Evolutionary conservation across 1,284 basidiomycete genomes (phyloP).

Genomic region (Pseudozyma hubeiensis): DNA sequence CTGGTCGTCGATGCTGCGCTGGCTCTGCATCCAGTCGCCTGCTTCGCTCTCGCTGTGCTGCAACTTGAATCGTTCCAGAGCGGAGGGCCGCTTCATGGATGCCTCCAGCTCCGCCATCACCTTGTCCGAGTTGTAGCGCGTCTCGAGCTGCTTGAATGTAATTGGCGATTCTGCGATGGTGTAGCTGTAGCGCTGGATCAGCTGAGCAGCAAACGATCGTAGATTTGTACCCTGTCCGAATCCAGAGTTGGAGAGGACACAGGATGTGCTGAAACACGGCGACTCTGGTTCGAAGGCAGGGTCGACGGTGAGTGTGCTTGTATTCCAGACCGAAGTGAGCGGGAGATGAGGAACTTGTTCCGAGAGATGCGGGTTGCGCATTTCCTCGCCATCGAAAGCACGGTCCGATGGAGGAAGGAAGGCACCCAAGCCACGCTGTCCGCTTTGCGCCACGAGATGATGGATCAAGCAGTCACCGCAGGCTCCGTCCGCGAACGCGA

Average conservation of each 20-base stretch:
- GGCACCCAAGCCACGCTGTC: constrained; percentile 32
- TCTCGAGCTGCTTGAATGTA: constrained; percentile 37
- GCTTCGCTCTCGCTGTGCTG: constrained; percentile 5
- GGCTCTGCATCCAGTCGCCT: constrained; percentile 17
- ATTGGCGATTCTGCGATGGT: constrained; percentile 36
- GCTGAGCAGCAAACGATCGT: constrained; percentile 25
- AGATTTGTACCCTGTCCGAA: constrained; percentile 9
- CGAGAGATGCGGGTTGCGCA: neutral
- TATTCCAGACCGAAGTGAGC: constrained; percentile 28
- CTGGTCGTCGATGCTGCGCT: constrained; percentile 7
- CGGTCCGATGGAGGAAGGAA: constrained; percentile 37
- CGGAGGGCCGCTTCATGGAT: constrained; percentile 1
- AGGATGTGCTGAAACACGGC: constrained; percentile 28
- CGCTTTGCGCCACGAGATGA: constrained; percentile 35
- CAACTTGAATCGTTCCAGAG: constrained; percentile 9
- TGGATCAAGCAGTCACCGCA: constrained; percentile 57
- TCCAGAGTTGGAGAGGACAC: constrained; percentile 32
- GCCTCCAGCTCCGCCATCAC: constrained; percentile 10
- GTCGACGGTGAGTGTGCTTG: constrained; percentile 1
- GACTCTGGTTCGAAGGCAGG: constrained; percentile 12
- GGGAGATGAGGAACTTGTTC: constrained; percentile 34
- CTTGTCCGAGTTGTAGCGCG: constrained; percentile 12
- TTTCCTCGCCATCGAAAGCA: constrained; percentile 8
- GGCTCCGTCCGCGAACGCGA: constrained; percentile 23
- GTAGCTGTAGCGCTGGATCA: constrained; percentile 53